Evolutionary conservation across 2,329 filamentous ascomycete species (phyloP), one percentile per base, ranked within the genome.

Genomic region (Hymenoscyphus salicellus): DNA sequence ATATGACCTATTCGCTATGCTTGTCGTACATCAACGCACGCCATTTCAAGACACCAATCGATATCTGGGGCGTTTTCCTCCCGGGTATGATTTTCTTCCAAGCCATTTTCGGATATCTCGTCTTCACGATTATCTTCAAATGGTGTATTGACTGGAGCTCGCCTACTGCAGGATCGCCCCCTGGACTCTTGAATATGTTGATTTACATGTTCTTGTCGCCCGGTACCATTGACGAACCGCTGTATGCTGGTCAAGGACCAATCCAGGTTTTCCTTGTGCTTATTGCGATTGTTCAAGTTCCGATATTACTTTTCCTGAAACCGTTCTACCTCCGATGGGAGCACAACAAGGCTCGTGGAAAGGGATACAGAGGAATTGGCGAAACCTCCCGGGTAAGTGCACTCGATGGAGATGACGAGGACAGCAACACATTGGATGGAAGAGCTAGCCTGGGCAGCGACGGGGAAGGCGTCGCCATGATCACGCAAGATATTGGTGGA

Each of bases 51-150:
- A 91, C 89, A 69, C 91, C 91, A 57, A 92, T 98, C 71, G 96
- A 99, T 74, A 93, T 99, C 72, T 97, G 91, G 87, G 95, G 92
- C 70, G 98, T 98, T 80, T 99, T 99, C 75, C 80, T 99, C 58
- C 95, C 95, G 6, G 94, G 95, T 61, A 97, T 99, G 94, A 93
- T 99, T 74, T 99, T 99, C 82, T 98, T 99, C 86, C 96, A 99
- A 81, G 88, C 92, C 69, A 99, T 99, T 76, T 99, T 99, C 71
- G 95, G 95, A 60, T 99, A 99, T 76, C 86, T 99, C 20, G 91
- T 96, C 58, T 82, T 97, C 75, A 92, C 91, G 74, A 97, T 99
- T 75, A 80, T 99, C 72, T 98, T 96, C 84, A 99, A 99, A 80
- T 99, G 96, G 95, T 89, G 86, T 10, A 84, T 97, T 43, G 89